Conservation (phyloP, 768 basidiomycete genomes). For the Suillus plorans region DNA sequence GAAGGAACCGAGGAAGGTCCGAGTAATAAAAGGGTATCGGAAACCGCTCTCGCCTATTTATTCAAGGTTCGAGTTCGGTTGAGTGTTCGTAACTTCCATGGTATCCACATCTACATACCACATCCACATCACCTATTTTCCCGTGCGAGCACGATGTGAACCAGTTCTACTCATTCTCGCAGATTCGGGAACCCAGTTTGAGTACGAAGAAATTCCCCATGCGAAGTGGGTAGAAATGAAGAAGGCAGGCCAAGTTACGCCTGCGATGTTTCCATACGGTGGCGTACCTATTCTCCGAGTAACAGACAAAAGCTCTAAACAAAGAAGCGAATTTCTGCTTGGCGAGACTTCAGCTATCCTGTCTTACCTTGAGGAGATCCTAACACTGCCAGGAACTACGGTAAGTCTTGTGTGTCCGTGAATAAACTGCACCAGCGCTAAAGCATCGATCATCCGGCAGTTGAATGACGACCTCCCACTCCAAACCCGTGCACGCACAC, state of each 20-base stretch:
- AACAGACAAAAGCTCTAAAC: conserved; percentile 12
- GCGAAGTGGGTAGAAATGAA: conserved; percentile 18
- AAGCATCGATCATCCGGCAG: not conserved
- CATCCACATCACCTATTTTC: conserved; percentile 23
- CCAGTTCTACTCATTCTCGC: conserved; percentile 26
- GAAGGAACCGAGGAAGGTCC: too few relatives aligned
- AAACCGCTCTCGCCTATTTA: too few relatives aligned
- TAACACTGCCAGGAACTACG: conserved; percentile 13
- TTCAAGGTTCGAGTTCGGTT: not conserved
- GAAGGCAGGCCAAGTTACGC: conserved; percentile 14
- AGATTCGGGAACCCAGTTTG: conserved; percentile 24
- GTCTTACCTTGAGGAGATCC: conserved; percentile 21
- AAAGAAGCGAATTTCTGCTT: conserved; percentile 15
- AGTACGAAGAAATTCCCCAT: conserved; percentile 17
- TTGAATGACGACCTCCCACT: conserved; percentile 16
- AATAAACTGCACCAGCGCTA: not conserved
- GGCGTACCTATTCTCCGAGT: conserved; percentile 25
- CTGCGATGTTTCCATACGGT: conserved; percentile 23
- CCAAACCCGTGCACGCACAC: conserved; percentile 13
- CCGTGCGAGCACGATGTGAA: conserved; percentile 25
- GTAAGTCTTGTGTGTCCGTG: conserved; percentile 11
- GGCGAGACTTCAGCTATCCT: conserved; percentile 27
- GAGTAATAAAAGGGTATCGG: too few relatives aligned
- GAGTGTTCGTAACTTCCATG: conserved; percentile 6
- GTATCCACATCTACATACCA: conserved; percentile 1